These are phyloP conservation scores for Closterium sp. DNA, from an alignment of 139 green algal genomes.

Conservation along the genomic window DNA sequence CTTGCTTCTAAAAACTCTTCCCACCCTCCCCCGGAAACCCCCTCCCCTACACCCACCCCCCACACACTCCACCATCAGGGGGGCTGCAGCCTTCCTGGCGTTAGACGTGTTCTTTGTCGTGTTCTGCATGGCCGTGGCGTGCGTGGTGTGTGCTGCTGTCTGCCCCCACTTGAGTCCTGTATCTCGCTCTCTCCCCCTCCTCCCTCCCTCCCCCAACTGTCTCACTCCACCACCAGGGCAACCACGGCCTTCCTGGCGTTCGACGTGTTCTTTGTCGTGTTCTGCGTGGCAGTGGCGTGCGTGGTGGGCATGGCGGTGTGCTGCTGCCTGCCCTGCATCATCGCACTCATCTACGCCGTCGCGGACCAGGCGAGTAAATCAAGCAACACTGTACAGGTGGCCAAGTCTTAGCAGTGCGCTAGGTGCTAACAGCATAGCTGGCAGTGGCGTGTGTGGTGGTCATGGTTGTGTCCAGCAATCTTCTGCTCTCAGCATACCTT, in stretches of 20 bases:
- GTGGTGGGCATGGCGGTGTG: slow-evolving; percentile 49
- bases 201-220: too few species aligned
- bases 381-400: neutral
- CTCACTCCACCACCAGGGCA: neutral
- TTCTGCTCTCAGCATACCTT: too few species aligned
- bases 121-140: too few species aligned
- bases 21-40: neutral
- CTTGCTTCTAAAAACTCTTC: too few species aligned
- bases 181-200: too few species aligned
- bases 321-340: slow-evolving; percentile 53
- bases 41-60: neutral
- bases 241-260: slow-evolving; percentile 39
- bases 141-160: neutral
- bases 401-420: too few species aligned
- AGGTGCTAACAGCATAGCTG: too few species aligned
- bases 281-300: slow-evolving; percentile 35
- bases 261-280: slow-evolving; percentile 50
- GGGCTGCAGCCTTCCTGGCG: slow-evolving; percentile 23
- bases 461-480: too few species aligned
- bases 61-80: too few species aligned
- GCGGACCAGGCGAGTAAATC: slow-evolving; percentile 24
- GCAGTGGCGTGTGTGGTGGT: too few species aligned
- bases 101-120: slow-evolving; percentile 50
- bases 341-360: slow-evolving; percentile 37
- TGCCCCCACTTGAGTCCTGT: too few species aligned